Base-by-base conservation (phyloP, 495 filamentous ascomycete genomes). In the Schizothecium vesticola region DNA sequence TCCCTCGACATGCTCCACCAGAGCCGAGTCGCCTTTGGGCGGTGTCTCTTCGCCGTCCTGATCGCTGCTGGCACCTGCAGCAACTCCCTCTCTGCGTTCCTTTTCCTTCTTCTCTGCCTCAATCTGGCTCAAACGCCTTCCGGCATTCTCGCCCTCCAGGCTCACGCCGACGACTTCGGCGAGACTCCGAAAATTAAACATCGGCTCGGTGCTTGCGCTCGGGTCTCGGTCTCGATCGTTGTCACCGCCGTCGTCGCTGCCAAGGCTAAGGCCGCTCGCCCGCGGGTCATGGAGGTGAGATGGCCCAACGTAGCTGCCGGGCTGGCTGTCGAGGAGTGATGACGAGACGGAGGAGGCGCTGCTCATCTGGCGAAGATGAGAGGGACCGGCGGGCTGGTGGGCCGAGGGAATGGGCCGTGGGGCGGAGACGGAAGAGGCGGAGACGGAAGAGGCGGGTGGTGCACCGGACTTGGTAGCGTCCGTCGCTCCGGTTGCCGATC, bases 121-220 rank as follows among this genome's bases (percentile, higher is more conserved):
- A 28, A 75, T 75, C 6, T 65, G 69, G 62, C 74, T 78, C 43
- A 74, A 66, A 4, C 72, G 70, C 33, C 71, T 66, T 1, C 74
- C 77, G 11, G 77, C 77, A 33, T 79, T 63, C 60, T 77, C 76
- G 10, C 77, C 78, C 21, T 85, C 81, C n/a, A 84, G 71, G 5
- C 76, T 79, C 11, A 84, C 80, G 19, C 89, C 91, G 64, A 97
- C 93, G 73, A 97, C 90, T 67, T 90, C 91, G 3, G 91, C 91
- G 26, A 97, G 81, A 71, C 92, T 97, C 64, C 91, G 83, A 72
- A 97, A 97, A 77, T 96, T 97, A 80, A 96, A 94, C 87, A 96
- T 87, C 2, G 91, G 87, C 72, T 97, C 94, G 0, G 81, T 77
- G 59, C 86, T 85, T 1, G 85, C 79, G 69, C 81, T 85, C 9